A percentile compares a stretch with the other conserved stretches of the same genome.
These are phyloP conservation scores for Neoboletus brunneissimus DNA, from an alignment of 768 basidiomycete species.

Conservation along the genomic window DNA sequence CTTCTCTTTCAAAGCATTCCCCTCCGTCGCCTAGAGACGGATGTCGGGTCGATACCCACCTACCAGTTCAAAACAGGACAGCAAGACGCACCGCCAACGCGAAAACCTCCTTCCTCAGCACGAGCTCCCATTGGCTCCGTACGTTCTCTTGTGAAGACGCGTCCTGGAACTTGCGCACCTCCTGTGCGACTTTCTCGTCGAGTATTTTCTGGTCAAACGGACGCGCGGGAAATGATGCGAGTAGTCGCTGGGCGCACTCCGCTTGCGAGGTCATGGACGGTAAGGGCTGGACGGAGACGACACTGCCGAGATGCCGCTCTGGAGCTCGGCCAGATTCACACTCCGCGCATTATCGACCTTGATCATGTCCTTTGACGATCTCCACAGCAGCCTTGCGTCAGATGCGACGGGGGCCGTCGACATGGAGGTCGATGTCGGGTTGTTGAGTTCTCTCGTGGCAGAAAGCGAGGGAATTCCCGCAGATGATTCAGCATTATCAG, in stretches of 20 bases:
- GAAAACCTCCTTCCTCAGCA: slow-evolving; percentile 70
- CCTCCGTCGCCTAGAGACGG: slow-evolving; percentile 57
- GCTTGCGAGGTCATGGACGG: slow-evolving; percentile 49
- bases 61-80: background rate
- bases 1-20: slow-evolving; percentile 54
- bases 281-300: background rate
- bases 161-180: slow-evolving; percentile 41
- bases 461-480: slow-evolving; percentile 22
- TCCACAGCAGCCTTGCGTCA: slow-evolving; percentile 11
- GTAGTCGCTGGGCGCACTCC: slow-evolving; percentile 48
- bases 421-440: slow-evolving; percentile 38
- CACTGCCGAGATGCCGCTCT: slow-evolving; percentile 27
- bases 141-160: slow-evolving; percentile 54
- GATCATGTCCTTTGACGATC: slow-evolving; percentile 30
- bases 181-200: slow-evolving; percentile 46
- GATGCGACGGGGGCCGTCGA: slow-evolving; percentile 7
- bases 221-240: slow-evolving; percentile 49
- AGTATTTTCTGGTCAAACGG: slow-evolving; percentile 49
- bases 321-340: background rate
- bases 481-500: slow-evolving; percentile 37
- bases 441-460: slow-evolving; percentile 31
- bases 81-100: slow-evolving; percentile 57
- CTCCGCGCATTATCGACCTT: slow-evolving; percentile 21
- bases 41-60: background rate
- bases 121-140: slow-evolving; percentile 73